phyloP scores from a whole-genome alignment of 2,329 filamentous ascomycete genomes.

The Penicillium sp. region DNA sequence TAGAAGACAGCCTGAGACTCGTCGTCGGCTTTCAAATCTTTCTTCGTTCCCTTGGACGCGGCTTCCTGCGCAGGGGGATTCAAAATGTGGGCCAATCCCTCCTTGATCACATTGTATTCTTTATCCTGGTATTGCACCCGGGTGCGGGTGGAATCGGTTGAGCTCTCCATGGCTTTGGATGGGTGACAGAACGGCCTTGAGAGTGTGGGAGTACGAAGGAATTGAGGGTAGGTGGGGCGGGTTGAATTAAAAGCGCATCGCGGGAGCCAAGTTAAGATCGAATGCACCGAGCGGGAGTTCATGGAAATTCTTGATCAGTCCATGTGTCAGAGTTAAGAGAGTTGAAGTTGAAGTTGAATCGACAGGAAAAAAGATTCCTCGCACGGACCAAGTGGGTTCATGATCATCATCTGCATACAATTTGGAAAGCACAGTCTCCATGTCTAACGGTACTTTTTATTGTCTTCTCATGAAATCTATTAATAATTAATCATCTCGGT shows the following conservation, averaged over 20 bases:
- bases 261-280: conserved; percentile 2
- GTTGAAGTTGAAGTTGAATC: conserved; percentile 7
- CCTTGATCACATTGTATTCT: conserved; percentile 62
- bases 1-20: conserved; percentile 85
- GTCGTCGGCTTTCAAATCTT: conserved; percentile 53
- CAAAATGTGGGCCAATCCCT: conserved; percentile 69
- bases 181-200: conserved; percentile 10
- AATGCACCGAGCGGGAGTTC: conserved; percentile 8
- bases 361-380: conserved; percentile 18
- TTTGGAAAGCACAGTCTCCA: neutral
- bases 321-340: neutral
- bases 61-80: conserved; percentile 55
- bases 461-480: neutral
- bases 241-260: conserved; percentile 13
- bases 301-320: conserved; percentile 8
- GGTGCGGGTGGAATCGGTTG: conserved; percentile 16
- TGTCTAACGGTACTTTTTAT: neutral
- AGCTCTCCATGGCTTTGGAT: conserved; percentile 21
- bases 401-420: neutral
- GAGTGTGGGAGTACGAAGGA: neutral
- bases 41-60: conserved; percentile 45
- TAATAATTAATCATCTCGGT: conserved; percentile 1
- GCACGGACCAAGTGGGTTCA: conserved; percentile 20
- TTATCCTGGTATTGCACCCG: conserved; percentile 50
- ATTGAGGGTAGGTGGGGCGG: neutral